Conservation (phyloP, 306 rosid species). For the Begonia fuchsioides region DNA sequence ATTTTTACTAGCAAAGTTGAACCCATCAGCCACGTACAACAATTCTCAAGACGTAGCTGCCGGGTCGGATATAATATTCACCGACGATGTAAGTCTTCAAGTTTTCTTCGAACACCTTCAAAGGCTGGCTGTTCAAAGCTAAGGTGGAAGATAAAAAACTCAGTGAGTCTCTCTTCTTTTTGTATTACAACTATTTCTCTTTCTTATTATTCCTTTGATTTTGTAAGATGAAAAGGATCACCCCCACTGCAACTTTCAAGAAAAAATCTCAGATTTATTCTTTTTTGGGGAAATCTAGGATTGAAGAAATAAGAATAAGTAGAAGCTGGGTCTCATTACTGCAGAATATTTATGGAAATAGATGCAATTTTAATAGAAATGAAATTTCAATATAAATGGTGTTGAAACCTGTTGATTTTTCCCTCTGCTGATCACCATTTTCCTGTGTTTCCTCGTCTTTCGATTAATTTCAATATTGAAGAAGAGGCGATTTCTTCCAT, state of each 20-base stretch:
- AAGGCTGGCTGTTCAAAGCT: slow-evolving; percentile 95
- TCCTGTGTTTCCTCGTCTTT: too few relatives aligned
- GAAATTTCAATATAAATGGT: too few relatives aligned
- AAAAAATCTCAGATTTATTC: slow-evolving; percentile 40
- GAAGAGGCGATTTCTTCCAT: too few relatives aligned
- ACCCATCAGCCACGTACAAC: slow-evolving; percentile 91
- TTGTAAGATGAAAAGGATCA: slow-evolving; percentile 23
- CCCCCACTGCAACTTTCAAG: slow-evolving; percentile 26
- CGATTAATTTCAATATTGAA: too few relatives aligned
- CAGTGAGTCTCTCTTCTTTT: slow-evolving; percentile 17
- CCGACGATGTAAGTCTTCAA: slow-evolving; percentile 94
- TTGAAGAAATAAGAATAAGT: neutral
- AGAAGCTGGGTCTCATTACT: too few relatives aligned
- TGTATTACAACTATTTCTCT: slow-evolving; percentile 25
- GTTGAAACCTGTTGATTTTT: too few relatives aligned
- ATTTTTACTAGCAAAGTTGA: too few relatives aligned
- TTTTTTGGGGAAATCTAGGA: slow-evolving; percentile 12
- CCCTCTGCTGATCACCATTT: too few relatives aligned
- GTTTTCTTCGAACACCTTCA: slow-evolving; percentile 96
- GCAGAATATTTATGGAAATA: neutral
- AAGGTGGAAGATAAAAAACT: slow-evolving; percentile 27
- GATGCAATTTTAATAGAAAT: too few relatives aligned
- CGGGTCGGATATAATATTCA: slow-evolving; percentile 92
- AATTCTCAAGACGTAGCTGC: slow-evolving; percentile 79
- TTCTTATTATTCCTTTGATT: slow-evolving; percentile 34